These are phyloP conservation scores for Hyphopichia wangnamkhiaoensis DNA, from an alignment of 1,139 yeast species.

Conservation along the genomic window DNA sequence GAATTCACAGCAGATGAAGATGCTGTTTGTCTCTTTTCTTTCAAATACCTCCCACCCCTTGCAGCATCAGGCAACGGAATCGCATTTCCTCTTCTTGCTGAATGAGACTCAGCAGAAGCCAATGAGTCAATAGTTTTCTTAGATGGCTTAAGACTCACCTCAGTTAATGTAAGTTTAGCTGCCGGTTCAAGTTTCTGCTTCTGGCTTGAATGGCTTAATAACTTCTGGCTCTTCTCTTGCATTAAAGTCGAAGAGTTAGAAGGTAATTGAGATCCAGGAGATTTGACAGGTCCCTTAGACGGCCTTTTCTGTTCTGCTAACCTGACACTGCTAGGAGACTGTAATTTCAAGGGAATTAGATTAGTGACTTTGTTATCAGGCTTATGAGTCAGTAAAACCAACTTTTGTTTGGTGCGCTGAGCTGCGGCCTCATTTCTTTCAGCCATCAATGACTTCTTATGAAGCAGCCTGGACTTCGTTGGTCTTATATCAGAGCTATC, in stretches of 20 bases:
- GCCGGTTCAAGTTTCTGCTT: conserved; percentile 1
- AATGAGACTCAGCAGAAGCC: conserved; percentile 2
- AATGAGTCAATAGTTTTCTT: neutral
- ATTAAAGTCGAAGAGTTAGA: neutral
- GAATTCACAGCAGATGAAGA: neutral
- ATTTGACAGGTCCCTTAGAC: neutral
- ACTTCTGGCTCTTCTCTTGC: neutral
- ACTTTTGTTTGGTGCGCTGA: conserved; percentile 30
- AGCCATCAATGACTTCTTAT: conserved; percentile 32
- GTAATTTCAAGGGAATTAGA: conserved; percentile 3
- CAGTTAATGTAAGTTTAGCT: neutral
- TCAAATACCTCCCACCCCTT: conserved; percentile 20
- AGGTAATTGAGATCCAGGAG: neutral
- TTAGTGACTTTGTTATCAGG: conserved; percentile 13
- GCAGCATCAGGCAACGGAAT: conserved; percentile 40
- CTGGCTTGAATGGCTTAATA: neutral
- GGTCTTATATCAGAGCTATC: neutral
- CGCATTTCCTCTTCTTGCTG: conserved; percentile 24
- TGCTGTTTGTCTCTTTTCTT: conserved; percentile 3
- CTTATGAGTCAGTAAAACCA: conserved; percentile 29
- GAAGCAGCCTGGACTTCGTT: neutral
- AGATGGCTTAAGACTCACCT: conserved; percentile 3
- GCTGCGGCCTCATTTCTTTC: conserved; percentile 32
- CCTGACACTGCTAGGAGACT: neutral
- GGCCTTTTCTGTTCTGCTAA: conserved; percentile 1